Evolutionary conservation across 225 moss, liverwort and hornwort species (phyloP).

Genomic region (Sphagnum contortum): DNA sequence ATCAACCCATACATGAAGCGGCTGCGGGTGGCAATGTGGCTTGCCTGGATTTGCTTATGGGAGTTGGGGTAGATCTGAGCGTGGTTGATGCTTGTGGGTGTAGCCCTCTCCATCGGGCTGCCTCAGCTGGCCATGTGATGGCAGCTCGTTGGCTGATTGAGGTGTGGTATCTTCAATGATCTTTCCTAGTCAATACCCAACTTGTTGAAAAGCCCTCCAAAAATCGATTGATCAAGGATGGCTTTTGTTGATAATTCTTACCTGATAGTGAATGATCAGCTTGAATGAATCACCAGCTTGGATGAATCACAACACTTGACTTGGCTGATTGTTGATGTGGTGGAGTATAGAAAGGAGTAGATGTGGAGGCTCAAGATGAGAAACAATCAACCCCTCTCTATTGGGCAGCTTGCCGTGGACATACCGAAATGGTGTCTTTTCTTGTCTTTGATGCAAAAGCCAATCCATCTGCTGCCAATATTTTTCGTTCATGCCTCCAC

Average conservation of each 20-base stretch:
- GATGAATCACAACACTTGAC: too few relatives aligned
- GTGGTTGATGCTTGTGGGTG: slow-evolving; percentile 38
- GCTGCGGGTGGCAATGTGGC: slow-evolving; percentile 36
- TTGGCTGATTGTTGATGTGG: too few relatives aligned
- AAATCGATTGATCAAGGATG: too few relatives aligned
- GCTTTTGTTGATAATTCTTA: too few relatives aligned
- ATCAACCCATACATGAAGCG: slow-evolving; percentile 44
- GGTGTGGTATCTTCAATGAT: slow-evolving; percentile 3
- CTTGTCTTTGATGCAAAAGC: slow-evolving; percentile 29
- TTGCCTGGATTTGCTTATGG: slow-evolving; percentile 25
- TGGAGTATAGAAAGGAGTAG: slow-evolving; percentile 20
- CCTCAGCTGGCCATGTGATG: slow-evolving; percentile 27
- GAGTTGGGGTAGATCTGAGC: slow-evolving; percentile 23
- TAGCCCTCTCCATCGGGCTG: slow-evolving; percentile 41
- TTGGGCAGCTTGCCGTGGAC: slow-evolving; percentile 46
- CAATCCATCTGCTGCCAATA: slow-evolving; percentile 43
- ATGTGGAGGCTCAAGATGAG: slow-evolving; percentile 40
- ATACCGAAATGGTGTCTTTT: slow-evolving; percentile 21
- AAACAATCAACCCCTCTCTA: slow-evolving; percentile 41
- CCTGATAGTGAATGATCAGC: too few relatives aligned
- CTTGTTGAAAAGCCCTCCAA: too few relatives aligned
- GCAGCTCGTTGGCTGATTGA: slow-evolving; percentile 33
- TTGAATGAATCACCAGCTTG: too few relatives aligned
- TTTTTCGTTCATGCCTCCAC: slow-evolving; percentile 39
- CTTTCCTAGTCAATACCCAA: too few relatives aligned